Evolutionary conservation across 805 yeast species (phyloP).

Genomic region (Yamadazyma insecticola): DNA sequence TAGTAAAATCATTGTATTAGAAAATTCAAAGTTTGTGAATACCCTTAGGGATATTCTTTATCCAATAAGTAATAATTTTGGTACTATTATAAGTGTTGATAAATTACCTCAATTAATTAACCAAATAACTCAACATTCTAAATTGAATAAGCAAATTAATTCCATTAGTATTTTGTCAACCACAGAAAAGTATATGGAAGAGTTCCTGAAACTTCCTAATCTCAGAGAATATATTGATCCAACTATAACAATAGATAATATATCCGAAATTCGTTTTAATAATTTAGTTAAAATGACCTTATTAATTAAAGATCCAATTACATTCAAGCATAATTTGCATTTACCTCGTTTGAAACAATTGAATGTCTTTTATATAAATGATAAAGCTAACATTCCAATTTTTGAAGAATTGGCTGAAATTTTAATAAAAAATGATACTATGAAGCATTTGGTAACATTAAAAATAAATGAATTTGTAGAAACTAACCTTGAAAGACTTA

Average conservation of each 20-base stretch:
- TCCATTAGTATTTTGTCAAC: no score
- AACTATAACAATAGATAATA: not conserved
- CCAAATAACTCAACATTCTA: conserved; percentile 3
- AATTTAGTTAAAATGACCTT: not conserved
- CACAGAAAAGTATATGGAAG: conserved; percentile 1
- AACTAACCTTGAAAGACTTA: conserved; percentile 13
- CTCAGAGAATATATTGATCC: conserved; percentile 4
- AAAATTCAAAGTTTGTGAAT: no score
- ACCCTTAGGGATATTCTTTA: no score
- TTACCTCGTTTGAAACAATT: conserved; percentile 11
- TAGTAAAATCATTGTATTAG: conserved; percentile 16
- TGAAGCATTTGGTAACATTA: conserved; percentile 9
- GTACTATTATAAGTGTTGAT: conserved; percentile 14
- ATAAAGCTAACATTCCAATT: conserved; percentile 1
- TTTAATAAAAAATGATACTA: conserved; percentile 3
- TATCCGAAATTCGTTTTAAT: not conserved
- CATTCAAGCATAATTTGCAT: conserved; percentile 2
- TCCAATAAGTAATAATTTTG: conserved; percentile 11
- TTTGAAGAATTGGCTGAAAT: conserved; percentile 9
- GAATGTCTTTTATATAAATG: conserved; percentile 12
- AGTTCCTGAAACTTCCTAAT: not conserved
- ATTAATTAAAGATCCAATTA: not conserved
- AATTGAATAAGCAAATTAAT: conserved; percentile 3
- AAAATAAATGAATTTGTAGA: conserved; percentile 13
- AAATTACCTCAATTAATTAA: conserved; percentile 10